Percentiles rank a stretch among this genome's conserved stretches.
phyloP scores from a whole-genome alignment of 768 basidiomycete genomes.

The Lactarius quietus region DNA sequence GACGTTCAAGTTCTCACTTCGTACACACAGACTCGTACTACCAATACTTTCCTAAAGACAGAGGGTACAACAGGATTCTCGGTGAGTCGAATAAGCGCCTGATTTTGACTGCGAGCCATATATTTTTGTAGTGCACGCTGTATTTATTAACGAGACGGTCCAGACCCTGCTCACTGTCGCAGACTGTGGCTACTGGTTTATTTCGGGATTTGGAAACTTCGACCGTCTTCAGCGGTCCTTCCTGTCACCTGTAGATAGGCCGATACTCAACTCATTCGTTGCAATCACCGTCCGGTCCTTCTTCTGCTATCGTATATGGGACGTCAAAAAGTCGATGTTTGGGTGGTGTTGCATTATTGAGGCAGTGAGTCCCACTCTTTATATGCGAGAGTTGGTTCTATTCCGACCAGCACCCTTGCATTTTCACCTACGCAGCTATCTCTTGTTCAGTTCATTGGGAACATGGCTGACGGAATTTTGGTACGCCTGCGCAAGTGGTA shows the following conservation, averaged over 20 bases:
- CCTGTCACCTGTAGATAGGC: not conserved
- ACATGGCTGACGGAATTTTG: not conserved
- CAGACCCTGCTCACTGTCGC: not conserved
- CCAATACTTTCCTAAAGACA: not conserved
- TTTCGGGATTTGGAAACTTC: not conserved
- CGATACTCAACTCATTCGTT: not conserved
- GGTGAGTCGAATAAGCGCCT: not conserved
- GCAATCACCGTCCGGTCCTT: not conserved
- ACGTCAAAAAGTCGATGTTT: not conserved
- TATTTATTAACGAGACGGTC: not conserved
- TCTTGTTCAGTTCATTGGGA: not conserved
- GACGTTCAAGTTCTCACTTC: not conserved
- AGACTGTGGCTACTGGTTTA: not conserved
- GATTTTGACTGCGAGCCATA: not conserved
- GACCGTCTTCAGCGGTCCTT: not conserved
- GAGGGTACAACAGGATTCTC: not conserved
- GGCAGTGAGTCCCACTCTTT: not conserved
- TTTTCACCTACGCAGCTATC: not conserved
- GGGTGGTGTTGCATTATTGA: not conserved
- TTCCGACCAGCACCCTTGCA: not conserved
- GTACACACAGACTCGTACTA: not conserved
- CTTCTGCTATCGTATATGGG: not conserved
- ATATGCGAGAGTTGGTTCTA: not conserved
- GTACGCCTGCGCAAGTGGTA: not conserved
- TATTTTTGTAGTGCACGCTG: not conserved